Evolutionary conservation across 1,139 yeast genomes (phyloP).

Genomic region (Pichia kudriavzevii): DNA sequence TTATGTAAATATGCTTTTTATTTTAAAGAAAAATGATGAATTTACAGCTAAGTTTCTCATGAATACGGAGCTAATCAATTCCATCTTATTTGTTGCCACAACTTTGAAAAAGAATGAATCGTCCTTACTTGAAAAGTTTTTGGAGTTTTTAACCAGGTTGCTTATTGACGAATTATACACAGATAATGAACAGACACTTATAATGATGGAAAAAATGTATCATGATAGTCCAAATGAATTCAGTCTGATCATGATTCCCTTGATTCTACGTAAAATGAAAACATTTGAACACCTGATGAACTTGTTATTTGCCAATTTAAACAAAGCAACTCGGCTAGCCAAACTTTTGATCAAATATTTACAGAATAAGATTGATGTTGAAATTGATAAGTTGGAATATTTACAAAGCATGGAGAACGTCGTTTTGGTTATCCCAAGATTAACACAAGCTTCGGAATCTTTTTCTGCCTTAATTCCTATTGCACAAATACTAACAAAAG

Average conservation of each 20-base stretch:
- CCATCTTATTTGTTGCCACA: too few species aligned
- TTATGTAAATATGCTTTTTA: conserved; percentile 1
- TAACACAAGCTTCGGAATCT: conserved; percentile 5
- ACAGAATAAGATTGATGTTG: neutral
- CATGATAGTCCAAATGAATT: conserved; percentile 8
- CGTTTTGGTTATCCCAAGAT: conserved; percentile 11
- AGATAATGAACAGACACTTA: conserved; percentile 1
- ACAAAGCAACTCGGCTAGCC: conserved; percentile 3
- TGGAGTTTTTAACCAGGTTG: conserved; percentile 6
- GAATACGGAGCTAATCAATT: too few species aligned
- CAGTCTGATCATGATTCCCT: conserved; percentile 21
- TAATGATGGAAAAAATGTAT: conserved; percentile 10
- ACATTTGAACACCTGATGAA: conserved; percentile 19
- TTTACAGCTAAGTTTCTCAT: conserved; percentile 2
- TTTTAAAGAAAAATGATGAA: neutral
- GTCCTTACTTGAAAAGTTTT: neutral
- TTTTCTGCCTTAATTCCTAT: conserved; percentile 2
- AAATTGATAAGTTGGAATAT: neutral
- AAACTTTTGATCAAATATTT: conserved; percentile 7
- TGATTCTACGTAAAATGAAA: conserved; percentile 22
- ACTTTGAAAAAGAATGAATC: too few species aligned
- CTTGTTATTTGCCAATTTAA: conserved; percentile 4
- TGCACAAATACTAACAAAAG: conserved; percentile 1
- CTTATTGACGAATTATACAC: conserved; percentile 12
- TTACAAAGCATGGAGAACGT: conserved; percentile 10